phyloP scores from a whole-genome alignment of 108 stramenopile genomes.

The Epipyxis sp. region DNA sequence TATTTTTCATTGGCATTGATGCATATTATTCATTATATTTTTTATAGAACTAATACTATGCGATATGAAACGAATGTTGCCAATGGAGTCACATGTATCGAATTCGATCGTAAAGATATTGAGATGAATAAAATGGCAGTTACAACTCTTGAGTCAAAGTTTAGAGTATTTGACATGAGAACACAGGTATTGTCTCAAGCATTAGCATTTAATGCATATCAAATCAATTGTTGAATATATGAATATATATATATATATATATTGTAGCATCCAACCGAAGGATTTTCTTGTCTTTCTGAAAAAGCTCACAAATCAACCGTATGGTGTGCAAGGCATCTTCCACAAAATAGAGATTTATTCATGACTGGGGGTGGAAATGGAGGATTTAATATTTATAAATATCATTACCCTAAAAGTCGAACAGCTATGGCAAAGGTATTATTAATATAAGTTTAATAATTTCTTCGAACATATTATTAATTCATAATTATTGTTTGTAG shows the following conservation, averaged over 20 bases:
- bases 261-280: slow-evolving; percentile 66
- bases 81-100: slow-evolving; percentile 76
- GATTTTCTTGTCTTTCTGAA: slow-evolving; percentile 68
- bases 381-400: slow-evolving; percentile 77
- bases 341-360: slow-evolving; percentile 78
- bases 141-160: slow-evolving; percentile 77
- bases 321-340: slow-evolving; percentile 70
- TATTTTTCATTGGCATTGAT: not conserved
- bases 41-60: slow-evolving; percentile 52
- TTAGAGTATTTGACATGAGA: slow-evolving; percentile 70
- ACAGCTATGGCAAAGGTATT: slow-evolving; percentile 25
- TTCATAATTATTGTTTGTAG: slow-evolving; percentile 59
- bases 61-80: slow-evolving; percentile 74
- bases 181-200: slow-evolving; percentile 57
- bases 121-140: slow-evolving; percentile 74
- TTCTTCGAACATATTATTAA: no score
- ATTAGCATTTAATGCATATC: no score
- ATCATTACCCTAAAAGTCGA: slow-evolving; percentile 66
- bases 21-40: no score
- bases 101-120: slow-evolving; percentile 79
- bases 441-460: no score
- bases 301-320: slow-evolving; percentile 71
- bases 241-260: no score
- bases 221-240: no score
- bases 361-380: slow-evolving; percentile 80